Percentiles rank a stretch among this genome's conserved stretches.
Evolutionary conservation across 139 green algal genomes (phyloP).

Genomic region (Trebouxia sp.): DNA sequence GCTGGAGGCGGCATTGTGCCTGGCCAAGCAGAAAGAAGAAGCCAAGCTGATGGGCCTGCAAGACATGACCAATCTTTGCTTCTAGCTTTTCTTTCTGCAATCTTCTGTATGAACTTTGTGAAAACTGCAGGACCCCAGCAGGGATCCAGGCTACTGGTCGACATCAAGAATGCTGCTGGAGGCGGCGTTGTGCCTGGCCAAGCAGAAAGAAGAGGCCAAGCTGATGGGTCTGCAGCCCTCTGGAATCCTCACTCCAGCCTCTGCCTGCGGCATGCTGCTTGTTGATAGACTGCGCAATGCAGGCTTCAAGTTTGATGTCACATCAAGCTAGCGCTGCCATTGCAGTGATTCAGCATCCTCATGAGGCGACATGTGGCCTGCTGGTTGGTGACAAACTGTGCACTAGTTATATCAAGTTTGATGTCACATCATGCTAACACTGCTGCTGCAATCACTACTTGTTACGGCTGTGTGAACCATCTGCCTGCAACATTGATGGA

Average conservation of each 20-base stretch:
- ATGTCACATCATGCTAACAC: too few species aligned
- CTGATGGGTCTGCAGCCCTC: constrained; percentile 30
- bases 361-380: too few species aligned
- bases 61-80: neutral
- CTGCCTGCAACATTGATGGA: too few species aligned
- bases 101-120: too few species aligned
- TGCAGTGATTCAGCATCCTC: too few species aligned
- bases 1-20: constrained; percentile 64
- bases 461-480: too few species aligned
- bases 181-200: neutral
- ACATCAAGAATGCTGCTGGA: constrained; percentile 71
- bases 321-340: neutral
- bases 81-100: too few species aligned
- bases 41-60: neutral
- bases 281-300: constrained; percentile 58
- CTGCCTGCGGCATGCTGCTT: constrained; percentile 60
- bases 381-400: too few species aligned
- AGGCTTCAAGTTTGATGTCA: constrained; percentile 33
- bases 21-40: constrained; percentile 38
- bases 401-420: too few species aligned
- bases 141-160: constrained; percentile 71
- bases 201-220: constrained; percentile 43
- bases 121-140: neutral
- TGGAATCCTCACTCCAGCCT: constrained; percentile 71
- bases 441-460: too few species aligned